Conservation (phyloP, 108 stramenopile genomes). For the Nannochloropsis salina region DNA sequence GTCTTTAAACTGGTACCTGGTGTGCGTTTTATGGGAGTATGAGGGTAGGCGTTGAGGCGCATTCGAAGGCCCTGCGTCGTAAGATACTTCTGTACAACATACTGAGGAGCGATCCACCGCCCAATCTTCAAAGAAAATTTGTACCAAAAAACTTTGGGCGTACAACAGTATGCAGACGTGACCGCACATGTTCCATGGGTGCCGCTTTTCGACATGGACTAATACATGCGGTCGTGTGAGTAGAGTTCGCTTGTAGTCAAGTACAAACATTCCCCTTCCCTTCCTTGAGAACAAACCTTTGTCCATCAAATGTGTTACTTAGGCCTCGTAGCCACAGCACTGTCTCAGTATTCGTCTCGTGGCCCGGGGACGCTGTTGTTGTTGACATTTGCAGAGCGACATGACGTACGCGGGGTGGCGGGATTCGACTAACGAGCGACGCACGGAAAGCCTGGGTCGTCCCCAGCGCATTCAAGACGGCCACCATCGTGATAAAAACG, state of each 20-base stretch:
- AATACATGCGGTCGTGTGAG: too few relatives aligned
- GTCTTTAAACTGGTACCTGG: not conserved
- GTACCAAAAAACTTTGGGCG: too few relatives aligned
- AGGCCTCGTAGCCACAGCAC: slow-evolving; percentile 35
- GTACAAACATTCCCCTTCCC: not conserved
- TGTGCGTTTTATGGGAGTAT: not conserved
- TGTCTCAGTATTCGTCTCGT: slow-evolving; percentile 36
- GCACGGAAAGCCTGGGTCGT: too few relatives aligned
- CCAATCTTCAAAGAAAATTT: too few relatives aligned
- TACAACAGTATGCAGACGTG: too few relatives aligned
- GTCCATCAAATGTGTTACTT: slow-evolving; percentile 48
- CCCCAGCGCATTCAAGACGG: too few relatives aligned
- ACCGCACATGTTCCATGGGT: too few relatives aligned
- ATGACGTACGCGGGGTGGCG: not conserved
- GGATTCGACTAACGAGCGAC: too few relatives aligned
- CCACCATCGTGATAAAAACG: too few relatives aligned
- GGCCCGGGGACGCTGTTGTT: not conserved
- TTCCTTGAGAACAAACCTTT: slow-evolving; percentile 36
- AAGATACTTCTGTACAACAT: not conserved
- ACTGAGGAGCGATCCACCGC: too few relatives aligned
- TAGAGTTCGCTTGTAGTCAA: too few relatives aligned
- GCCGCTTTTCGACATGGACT: too few relatives aligned
- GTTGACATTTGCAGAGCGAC: not conserved
- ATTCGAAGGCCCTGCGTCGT: not conserved
- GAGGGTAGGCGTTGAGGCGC: not conserved